Evolutionary conservation across 331 rosid species (phyloP).

Genomic region (Malus hybrid): DNA sequence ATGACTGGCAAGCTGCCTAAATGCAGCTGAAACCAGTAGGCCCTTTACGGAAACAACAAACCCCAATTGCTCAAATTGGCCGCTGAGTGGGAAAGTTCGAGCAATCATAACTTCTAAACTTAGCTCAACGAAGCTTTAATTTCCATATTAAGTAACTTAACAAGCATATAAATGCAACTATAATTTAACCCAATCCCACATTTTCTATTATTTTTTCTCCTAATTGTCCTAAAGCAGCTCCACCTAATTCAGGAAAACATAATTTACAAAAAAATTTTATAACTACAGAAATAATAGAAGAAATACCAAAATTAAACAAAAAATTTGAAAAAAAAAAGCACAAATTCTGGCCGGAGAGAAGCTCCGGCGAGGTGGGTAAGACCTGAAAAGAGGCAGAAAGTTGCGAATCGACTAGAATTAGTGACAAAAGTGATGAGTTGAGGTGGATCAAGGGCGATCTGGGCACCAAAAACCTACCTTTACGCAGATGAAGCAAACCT

Average conservation of each 20-base stretch:
- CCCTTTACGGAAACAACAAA: neutral
- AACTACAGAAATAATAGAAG: neutral
- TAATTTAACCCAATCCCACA: slow-evolving; percentile 26
- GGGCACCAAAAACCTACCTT: slow-evolving; percentile 5
- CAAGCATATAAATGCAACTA: neutral
- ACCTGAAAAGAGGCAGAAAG: slow-evolving; percentile 12
- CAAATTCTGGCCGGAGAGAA: slow-evolving; percentile 17
- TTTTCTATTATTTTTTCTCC: slow-evolving; percentile 14
- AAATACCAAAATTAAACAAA: neutral
- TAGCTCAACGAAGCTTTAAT: neutral
- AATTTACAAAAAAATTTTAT: no score
- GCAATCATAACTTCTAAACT: neutral
- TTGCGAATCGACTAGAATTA: slow-evolving; percentile 37
- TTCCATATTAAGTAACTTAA: slow-evolving; percentile 5
- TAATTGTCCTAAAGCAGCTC: slow-evolving; percentile 10
- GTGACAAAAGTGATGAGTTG: slow-evolving; percentile 14
- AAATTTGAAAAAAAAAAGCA: neutral
- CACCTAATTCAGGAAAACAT: slow-evolving; percentile 7
- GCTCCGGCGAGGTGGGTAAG: slow-evolving; percentile 20
- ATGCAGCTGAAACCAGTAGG: neutral
- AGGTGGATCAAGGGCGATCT: slow-evolving; percentile 51
- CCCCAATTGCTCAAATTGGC: neutral
- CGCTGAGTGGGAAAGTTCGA: neutral
- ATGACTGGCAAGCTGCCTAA: neutral
- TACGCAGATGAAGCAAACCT: slow-evolving; percentile 1